These are phyloP conservation scores for Barnettozyma sp. DNA, from an alignment of 805 yeast genomes.

Conservation along the genomic window DNA sequence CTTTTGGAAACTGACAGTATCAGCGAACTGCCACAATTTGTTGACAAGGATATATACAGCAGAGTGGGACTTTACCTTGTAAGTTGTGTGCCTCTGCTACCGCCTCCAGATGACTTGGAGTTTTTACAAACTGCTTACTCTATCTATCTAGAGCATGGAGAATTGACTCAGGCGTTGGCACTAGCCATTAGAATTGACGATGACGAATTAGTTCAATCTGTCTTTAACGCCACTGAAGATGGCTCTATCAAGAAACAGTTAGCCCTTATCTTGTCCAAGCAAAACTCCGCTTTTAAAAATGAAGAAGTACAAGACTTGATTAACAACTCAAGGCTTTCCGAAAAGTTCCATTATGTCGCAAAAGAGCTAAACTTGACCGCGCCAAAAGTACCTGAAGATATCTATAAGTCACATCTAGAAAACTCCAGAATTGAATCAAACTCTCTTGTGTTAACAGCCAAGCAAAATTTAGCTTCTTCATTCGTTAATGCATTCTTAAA, in stretches of 20 bases:
- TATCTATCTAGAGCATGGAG: conserved; percentile 71
- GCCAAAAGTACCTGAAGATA: conserved; percentile 92
- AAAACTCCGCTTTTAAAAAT: conserved; percentile 71
- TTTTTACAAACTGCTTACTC: conserved; percentile 84
- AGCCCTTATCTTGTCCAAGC: conserved; percentile 82
- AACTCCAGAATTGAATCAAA: conserved; percentile 45
- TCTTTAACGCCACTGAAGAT: conserved; percentile 77
- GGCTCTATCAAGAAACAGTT: conserved; percentile 75
- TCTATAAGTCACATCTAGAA: conserved; percentile 87
- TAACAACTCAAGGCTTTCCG: conserved; percentile 70
- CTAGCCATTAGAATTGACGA: conserved; percentile 87
- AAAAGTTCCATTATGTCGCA: conserved; percentile 71
- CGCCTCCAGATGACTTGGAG: conserved; percentile 87
- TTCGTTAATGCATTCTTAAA: conserved; percentile 90
- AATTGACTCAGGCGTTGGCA: conserved; percentile 83
- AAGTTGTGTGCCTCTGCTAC: conserved; percentile 91
- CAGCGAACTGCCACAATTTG: conserved; percentile 73
- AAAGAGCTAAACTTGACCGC: conserved; percentile 83
- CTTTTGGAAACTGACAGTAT: conserved; percentile 84
- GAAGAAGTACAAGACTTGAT: conserved; percentile 78
- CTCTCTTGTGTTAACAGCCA: conserved; percentile 63
- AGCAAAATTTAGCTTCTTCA: conserved; percentile 90
- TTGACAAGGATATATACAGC: conserved; percentile 75
- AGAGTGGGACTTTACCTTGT: conserved; percentile 94
- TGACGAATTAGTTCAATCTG: conserved; percentile 66